Evolutionary conservation across 768 basidiomycete genomes (phyloP).

Genomic region (Rhizopogon sp.): DNA sequence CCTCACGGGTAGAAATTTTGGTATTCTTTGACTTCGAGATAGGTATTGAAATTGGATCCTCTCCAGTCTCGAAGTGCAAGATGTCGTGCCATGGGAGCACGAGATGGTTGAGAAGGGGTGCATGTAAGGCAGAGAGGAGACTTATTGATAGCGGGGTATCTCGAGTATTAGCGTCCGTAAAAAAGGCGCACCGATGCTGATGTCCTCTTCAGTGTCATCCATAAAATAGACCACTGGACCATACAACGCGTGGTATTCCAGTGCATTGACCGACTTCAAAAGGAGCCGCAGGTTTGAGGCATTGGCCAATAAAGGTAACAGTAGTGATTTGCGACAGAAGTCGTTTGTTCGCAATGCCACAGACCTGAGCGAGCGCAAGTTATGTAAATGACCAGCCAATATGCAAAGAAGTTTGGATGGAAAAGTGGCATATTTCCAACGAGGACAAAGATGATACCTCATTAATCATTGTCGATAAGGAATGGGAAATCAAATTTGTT

Average conservation of each 20-base stretch:
- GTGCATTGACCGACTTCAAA: too few species aligned
- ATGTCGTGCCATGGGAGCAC: slow-evolving; percentile 15
- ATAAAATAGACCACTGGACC: slow-evolving; percentile 12
- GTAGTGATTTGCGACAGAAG: too few species aligned
- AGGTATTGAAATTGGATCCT: slow-evolving; percentile 8
- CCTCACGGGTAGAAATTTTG: slow-evolving; percentile 10
- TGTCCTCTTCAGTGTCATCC: slow-evolving; percentile 3
- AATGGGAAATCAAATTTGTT: background rate
- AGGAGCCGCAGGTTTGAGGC: too few species aligned
- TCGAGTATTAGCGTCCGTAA: slow-evolving; percentile 11
- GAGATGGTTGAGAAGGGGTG: slow-evolving; percentile 8
- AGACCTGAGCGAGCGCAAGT: slow-evolving; percentile 6
- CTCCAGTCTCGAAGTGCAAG: slow-evolving; percentile 5
- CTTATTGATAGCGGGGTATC: background rate
- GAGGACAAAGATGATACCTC: too few species aligned
- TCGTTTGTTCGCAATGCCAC: slow-evolving; percentile 8
- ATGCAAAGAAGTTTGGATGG: background rate
- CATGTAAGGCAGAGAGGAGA: slow-evolving; percentile 7
- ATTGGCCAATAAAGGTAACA: too few species aligned
- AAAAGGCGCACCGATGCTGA: background rate
- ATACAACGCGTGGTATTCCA: slow-evolving; percentile 5
- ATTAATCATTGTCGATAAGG: background rate
- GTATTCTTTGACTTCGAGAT: slow-evolving; percentile 6
- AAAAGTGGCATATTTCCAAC: too few species aligned
- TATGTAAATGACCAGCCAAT: slow-evolving; percentile 6